Base-by-base conservation (phyloP, 495 filamentous ascomycete genomes). In the Usnea hakonensis region DNA sequence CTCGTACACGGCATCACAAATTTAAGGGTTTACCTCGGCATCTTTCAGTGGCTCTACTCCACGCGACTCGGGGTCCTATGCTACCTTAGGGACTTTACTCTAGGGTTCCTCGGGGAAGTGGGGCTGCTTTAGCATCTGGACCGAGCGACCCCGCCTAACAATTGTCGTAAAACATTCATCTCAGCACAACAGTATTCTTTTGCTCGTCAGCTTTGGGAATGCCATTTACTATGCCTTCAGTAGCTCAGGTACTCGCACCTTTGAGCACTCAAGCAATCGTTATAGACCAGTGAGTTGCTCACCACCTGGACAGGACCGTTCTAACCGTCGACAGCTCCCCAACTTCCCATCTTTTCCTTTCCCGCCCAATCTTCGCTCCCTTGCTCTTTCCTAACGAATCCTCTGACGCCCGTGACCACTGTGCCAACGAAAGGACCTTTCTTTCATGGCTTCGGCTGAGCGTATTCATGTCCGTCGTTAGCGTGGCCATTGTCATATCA, bases 401-500 rank as follows among this genome's bases (percentile, higher is more conserved):
- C 60, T 92, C 88, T 58, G 95, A 99, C 74, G 93, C 91, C 26
- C 85, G 94, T 38, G 80, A 83, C 63, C 80, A 82, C 73, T 79
- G 76, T 65, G 81, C 81, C 35, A 82, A 81, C 56, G 81, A 83
- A 65, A 78, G 81, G 50, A 83, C 88, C 23, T 98, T 97, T 70
- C 87, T 98, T 57, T 97, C 95, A 23, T 97, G 92, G 83, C 86
- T 98, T 6, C 86, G 94, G 5, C 83, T 98, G 7, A 87, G 89
- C 21, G 83, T 97, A 68, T 96, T 96, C 77, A 87, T 98, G 79
- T 82, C 90, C 58, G 77, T 98, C 37, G 93, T 97, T 23, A 83
- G 90, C 11, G 78, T 93, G 21, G 94, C 94, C 44, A 96, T 98
- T 64, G 81, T 94, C 11, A 81, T 96, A 43, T 96, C 91, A 10